Percentiles rank a stretch among this genome's conserved stretches.
Conservation (phyloP, 1,284 basidiomycete species). For the Microstroma glucosiphilum region DNA sequence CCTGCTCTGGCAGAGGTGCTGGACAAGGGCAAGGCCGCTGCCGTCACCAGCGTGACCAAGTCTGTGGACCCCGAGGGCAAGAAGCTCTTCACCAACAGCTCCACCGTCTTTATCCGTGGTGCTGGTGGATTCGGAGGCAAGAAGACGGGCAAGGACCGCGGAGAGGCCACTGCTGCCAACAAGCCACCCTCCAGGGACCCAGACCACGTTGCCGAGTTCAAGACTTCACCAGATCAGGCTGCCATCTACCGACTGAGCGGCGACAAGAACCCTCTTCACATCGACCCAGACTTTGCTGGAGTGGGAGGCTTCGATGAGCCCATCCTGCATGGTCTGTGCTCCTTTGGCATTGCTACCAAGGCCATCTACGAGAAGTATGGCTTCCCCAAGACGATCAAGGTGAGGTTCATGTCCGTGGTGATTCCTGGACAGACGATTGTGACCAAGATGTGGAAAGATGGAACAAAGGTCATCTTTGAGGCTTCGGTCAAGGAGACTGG, state of each 20-base stretch:
- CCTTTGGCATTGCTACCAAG: slow-evolving; percentile 89
- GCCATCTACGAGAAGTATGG: slow-evolving; percentile 84
- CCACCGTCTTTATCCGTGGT: slow-evolving; percentile 86
- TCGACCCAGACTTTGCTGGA: slow-evolving; percentile 84
- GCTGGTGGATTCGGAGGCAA: slow-evolving; percentile 92
- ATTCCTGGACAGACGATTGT: slow-evolving; percentile 81
- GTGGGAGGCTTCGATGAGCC: slow-evolving; percentile 92
- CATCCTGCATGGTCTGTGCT: slow-evolving; percentile 69
- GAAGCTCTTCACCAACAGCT: slow-evolving; percentile 84
- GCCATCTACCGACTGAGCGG: slow-evolving; percentile 74
- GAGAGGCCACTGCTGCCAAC: slow-evolving; percentile 79
- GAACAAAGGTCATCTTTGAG: slow-evolving; percentile 84
- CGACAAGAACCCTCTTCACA: slow-evolving; percentile 86
- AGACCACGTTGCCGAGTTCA: slow-evolving; percentile 43
- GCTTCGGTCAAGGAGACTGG: slow-evolving; percentile 70
- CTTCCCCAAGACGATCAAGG: slow-evolving; percentile 86
- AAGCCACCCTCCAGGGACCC: slow-evolving; percentile 59
- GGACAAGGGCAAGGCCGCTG: slow-evolving; percentile 55
- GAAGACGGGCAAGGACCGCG: slow-evolving; percentile 78
- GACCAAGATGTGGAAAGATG: slow-evolving; percentile 89
- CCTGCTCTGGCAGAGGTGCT: slow-evolving; percentile 68
- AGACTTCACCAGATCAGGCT: slow-evolving; percentile 56
- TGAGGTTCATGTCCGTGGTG: slow-evolving; percentile 82
- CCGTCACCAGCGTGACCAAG: slow-evolving; percentile 28
- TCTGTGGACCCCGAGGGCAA: slow-evolving; percentile 60